Base-by-base conservation (phyloP, 208 protist genomes). In the Wallacemonas sp. region DNA sequence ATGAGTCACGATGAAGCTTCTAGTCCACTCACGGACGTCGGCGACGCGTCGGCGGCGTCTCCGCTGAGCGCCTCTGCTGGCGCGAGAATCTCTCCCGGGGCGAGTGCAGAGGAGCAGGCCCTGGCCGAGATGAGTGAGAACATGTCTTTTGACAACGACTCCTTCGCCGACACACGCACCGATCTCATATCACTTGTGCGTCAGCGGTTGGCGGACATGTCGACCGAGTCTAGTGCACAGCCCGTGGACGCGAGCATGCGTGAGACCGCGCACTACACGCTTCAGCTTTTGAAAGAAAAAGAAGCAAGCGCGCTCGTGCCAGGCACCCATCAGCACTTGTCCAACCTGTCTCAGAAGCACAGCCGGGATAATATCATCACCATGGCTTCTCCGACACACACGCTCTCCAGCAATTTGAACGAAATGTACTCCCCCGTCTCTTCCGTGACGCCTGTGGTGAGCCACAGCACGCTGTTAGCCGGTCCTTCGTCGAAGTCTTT, bases 211-310 rank as follows among this genome's bases (percentile, higher is more conserved):
- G 36, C 51, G 26, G 51, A 58, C 14, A 58, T 58, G 51, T 58
- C 51, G 3, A n/a, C 26, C 8, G 51, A 58, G 17, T 14, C 51
- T 2, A n/a, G 51, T 31, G 51, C 21, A 11, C 51, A 39, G 26
- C 51, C 51, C 4, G 51, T 58, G 12, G 51, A 58, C 30, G 30
- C 34, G 51, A 58, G 28, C 30, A 58, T 58, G 51, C 51, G 51
- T 14, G 51, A 58, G 51, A 58, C 51, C 9, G 51, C 51, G 51
- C 51, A 58, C 51, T 39, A 58, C 51, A 58, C 51, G 14, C 30
- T 58, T 14, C 51, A 58, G 51, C 51, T 58, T 4, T 22, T 58
- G 51, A 26, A 38, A 17, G 51, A 58, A 31, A 58, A 58, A 31
- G 51, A 58, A 14, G 51, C 51, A n/a, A 58, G 15, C 51, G 11